Evolutionary conservation across 306 rosid genomes (phyloP), one percentile per base, ranked within the genome.

Genomic region (Prunus padus): DNA sequence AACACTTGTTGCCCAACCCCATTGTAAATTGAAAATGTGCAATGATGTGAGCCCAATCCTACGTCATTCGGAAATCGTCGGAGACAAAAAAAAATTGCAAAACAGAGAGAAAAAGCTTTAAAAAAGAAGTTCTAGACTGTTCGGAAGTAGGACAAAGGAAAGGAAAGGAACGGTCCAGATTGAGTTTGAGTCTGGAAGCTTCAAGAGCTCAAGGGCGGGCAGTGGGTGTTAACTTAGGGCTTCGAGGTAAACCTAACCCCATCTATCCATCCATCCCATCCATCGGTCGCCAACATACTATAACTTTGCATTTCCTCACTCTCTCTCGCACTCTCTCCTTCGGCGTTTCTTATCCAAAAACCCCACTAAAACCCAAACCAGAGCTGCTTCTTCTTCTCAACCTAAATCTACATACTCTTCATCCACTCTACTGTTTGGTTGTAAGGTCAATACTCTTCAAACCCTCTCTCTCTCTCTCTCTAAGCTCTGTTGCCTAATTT

Each of bases 321-420:
- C 25, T 26, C 77, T 42, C 14, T 13, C 47, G 23, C 64, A 12
- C 45, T 31, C 40, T 5, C 33, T 33, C 8, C 40, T 51, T 64
- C 68, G 50, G 77, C 42, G 14, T 61, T 60, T 79, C 84, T 83
- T 83, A 80, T 83, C 87, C 84, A 72, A 73, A 42, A 1, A 42
- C 74, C 73, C 22, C 47, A 3, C 74, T 33, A 71, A 71, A 37
- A 71, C 75, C 65, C 65, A 71, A 45, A 3, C 2, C 13, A 4
- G n/a, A 20, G 65, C 69, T 57, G 33, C 76, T 51, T 61, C 23
- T 30, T 62, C 40, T 16, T 50, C 65, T 33, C 51, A 16, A 14
- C 56, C 78, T 64, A 77, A 74, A 69, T 79, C 89, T 76, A 66
- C 63, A 55, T 40, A 23, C 45, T 55, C 61, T 56, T n/a, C 80